Percentiles rank a stretch among this genome's conserved stretches.
Evolutionary conservation across 2,329 filamentous ascomycete species (phyloP).

Genomic region (Harringtonia aguacate): DNA sequence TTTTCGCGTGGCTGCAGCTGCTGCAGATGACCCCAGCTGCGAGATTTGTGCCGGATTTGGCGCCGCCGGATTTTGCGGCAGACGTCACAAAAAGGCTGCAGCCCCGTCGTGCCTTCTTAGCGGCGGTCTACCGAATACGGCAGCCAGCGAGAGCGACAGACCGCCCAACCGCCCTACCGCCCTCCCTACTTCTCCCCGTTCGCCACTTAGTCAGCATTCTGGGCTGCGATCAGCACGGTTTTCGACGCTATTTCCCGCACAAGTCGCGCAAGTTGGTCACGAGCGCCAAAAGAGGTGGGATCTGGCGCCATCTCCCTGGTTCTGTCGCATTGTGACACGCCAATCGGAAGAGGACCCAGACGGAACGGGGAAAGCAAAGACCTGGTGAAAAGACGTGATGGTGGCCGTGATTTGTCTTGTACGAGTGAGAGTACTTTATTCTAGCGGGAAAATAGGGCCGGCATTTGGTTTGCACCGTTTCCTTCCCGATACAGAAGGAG

Average conservation of each 20-base stretch:
- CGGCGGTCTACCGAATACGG: neutral
- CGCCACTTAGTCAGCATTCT: neutral
- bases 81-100: no score
- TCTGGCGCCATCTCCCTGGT: neutral
- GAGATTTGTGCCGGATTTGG: constrained; percentile 11
- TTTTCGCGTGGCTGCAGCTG: no score
- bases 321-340: no score
- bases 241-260: constrained; percentile 1
- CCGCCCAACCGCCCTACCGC: neutral
- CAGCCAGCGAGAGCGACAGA: neutral
- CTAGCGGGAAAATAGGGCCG: no score
- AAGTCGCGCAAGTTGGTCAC: constrained; percentile 2
- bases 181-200: no score
- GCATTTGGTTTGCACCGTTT: no score
- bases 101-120: neutral
- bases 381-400: no score
- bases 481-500: neutral
- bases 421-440: no score
- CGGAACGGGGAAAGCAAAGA: no score
- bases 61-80: neutral
- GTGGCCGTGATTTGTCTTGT: no score
- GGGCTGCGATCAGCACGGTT: no score
- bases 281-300: neutral
- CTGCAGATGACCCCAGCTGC: constrained; percentile 1
- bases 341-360: no score